phyloP scores from a whole-genome alignment of 306 rosid genomes.

The peach (Prunus persica) region Prunus_persica_NCBIv2 NC_034011.1:13329501-13330000 shows the following conservation, averaged over 20 bases:
- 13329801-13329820: too few relatives aligned
- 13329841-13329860: too few relatives aligned
- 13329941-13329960: too few relatives aligned
- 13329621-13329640: conserved; percentile 76
- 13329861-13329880: too few relatives aligned
- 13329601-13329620: conserved; percentile 86
- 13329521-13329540: conserved; percentile 94
- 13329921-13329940: too few relatives aligned
- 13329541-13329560: conserved; percentile 97
- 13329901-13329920: too few relatives aligned
- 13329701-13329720: conserved; percentile 70
- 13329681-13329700: conserved; percentile 14
- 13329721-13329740: conserved; percentile 80
- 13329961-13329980: too few relatives aligned
- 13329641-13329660: conserved; percentile 18
- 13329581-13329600: conserved; percentile 99
- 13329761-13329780: conserved; percentile 87
- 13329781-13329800: conserved; percentile 85
- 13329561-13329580: conserved; percentile 92
- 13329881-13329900: too few relatives aligned
- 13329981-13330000: too few relatives aligned
- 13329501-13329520: conserved; percentile 99
- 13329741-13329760: conserved; percentile 82
- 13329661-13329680: conserved; percentile 15
- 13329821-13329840: too few relatives aligned